Evolutionary conservation across 1,284 basidiomycete genomes (phyloP).

Genomic region (Fomitopsis pinicola): DNA sequence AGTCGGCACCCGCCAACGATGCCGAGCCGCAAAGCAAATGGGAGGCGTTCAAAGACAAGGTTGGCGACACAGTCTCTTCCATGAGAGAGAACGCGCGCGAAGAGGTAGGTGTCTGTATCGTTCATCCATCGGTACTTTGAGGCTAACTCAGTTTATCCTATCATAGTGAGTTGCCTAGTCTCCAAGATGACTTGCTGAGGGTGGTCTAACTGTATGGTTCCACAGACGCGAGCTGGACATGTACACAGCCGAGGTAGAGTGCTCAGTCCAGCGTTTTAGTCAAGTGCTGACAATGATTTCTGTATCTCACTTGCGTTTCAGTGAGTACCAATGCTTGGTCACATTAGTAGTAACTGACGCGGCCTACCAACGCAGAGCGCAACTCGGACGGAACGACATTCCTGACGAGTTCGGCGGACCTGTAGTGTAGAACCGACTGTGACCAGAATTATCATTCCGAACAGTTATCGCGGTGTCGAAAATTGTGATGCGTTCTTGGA

Average conservation of each 20-base stretch:
- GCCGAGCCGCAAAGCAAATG: neutral
- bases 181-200: neutral
- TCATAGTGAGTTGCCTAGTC: neutral
- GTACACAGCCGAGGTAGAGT: neutral
- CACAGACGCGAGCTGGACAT: neutral
- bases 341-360: neutral
- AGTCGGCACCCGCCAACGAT: no score
- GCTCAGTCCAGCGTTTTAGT: neutral
- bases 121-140: neutral
- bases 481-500: neutral
- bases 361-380: neutral
- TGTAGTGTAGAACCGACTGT: neutral
- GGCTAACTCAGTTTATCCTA: neutral
- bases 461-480: no score
- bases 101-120: neutral
- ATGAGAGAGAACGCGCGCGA: constrained; percentile 4
- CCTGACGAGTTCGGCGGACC: constrained; percentile 7
- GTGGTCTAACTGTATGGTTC: neutral
- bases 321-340: neutral
- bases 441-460: no score
- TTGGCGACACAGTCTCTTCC: neutral
- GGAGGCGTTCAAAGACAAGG: constrained; percentile 4
- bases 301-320: neutral
- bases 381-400: constrained; percentile 2
- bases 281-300: neutral